A percentile compares a stretch with the other conserved stretches of the same genome.
phyloP scores from a whole-genome alignment of 2,329 filamentous ascomycete species.

The Colletotrichum orbiculare region DNA sequence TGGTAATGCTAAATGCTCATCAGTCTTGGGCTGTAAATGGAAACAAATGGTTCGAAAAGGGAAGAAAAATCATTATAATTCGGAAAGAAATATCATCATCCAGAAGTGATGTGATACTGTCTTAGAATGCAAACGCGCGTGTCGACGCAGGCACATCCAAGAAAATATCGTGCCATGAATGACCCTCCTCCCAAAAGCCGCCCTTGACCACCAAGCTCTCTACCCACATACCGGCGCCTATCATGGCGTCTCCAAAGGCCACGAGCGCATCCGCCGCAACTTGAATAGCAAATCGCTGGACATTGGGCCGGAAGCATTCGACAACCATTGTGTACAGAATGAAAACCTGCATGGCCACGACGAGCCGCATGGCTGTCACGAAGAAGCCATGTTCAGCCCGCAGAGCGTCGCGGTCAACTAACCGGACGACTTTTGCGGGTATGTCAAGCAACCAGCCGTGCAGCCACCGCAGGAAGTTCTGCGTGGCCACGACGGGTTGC shows the following conservation, averaged over 20 bases:
- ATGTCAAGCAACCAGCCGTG: background rate
- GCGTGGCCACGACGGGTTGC: background rate
- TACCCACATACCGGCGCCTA: conserved; percentile 1
- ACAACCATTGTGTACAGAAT: conserved; percentile 38
- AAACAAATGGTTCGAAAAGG: too few relatives aligned
- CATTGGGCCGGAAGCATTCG: background rate
- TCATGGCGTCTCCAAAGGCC: conserved; percentile 5
- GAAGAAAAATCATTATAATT: too few relatives aligned
- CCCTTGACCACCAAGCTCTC: background rate
- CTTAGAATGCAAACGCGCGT: too few relatives aligned
- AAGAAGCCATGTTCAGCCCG: conserved; percentile 9
- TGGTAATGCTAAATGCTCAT: too few relatives aligned
- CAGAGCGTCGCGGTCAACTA: conserved; percentile 11
- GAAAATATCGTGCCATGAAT: too few relatives aligned
- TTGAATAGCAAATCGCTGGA: conserved; percentile 1
- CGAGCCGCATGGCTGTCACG: conserved; percentile 21
- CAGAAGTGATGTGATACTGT: too few relatives aligned
- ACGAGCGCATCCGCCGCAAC: background rate
- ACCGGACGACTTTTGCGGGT: background rate
- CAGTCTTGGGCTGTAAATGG: too few relatives aligned
- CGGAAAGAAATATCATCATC: too few relatives aligned
- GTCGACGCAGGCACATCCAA: too few relatives aligned
- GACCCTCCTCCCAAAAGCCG: conserved; percentile 1
- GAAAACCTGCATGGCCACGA: conserved; percentile 36
- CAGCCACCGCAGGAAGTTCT: background rate